Conservation (phyloP, 2,329 filamentous ascomycete genomes). For the Alternaria dauci region DNA sequence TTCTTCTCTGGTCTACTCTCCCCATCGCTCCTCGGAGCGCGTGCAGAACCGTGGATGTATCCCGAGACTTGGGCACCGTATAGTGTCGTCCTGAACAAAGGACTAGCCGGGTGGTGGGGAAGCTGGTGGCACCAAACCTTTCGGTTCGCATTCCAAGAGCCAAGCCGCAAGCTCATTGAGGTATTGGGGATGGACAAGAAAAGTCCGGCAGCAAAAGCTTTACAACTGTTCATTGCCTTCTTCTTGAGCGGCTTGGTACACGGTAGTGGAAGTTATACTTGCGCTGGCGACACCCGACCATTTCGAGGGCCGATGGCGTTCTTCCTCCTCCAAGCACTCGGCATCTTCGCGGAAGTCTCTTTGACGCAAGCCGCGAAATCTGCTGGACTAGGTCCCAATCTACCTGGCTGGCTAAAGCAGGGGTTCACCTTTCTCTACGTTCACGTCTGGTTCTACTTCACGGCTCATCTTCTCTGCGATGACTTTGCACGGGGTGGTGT, state of each 20-base stretch:
- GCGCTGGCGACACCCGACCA: constrained; percentile 63
- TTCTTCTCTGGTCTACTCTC: constrained; percentile 67
- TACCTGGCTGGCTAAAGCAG: constrained; percentile 60
- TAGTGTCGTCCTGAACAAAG: constrained; percentile 67
- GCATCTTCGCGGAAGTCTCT: constrained; percentile 66
- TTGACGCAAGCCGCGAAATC: constrained; percentile 38
- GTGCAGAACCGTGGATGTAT: constrained; percentile 69
- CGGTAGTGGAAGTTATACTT: constrained; percentile 71
- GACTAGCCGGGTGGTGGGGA: constrained; percentile 84
- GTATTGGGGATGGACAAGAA: constrained; percentile 38
- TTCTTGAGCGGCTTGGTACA: constrained; percentile 74
- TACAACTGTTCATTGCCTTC: constrained; percentile 66
- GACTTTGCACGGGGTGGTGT: constrained; percentile 78
- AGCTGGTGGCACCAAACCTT: constrained; percentile 93
- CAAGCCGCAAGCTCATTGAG: constrained; percentile 59
- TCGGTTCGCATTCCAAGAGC: constrained; percentile 73
- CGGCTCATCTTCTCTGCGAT: constrained; percentile 72
- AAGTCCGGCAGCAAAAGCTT: constrained; percentile 47
- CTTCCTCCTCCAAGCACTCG: constrained; percentile 75
- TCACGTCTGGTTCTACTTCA: constrained; percentile 72
- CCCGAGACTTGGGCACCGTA: constrained; percentile 65
- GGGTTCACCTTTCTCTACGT: constrained; percentile 69
- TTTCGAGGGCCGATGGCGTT: constrained; percentile 66
- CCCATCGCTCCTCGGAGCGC: constrained; percentile 66
- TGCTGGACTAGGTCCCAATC: constrained; percentile 41